phyloP scores from a whole-genome alignment of 495 filamentous ascomycete genomes.

The Xylaria telfairii region DNA sequence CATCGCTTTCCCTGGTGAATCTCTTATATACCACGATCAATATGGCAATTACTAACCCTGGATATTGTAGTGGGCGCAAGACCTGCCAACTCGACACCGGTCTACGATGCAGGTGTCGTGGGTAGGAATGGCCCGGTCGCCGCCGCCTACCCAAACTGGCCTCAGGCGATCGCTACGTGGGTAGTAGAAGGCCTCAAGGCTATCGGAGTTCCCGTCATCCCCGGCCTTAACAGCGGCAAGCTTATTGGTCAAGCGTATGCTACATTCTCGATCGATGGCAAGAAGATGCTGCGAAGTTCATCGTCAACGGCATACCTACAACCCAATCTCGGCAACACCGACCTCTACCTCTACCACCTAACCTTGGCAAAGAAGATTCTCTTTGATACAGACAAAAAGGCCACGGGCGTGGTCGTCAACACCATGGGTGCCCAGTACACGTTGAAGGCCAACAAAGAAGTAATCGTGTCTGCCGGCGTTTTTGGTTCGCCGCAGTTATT shows the following conservation, averaged over 20 bases:
- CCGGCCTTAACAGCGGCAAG: constrained; percentile 43
- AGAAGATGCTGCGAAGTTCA: constrained; percentile 32
- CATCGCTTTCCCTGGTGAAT: background rate
- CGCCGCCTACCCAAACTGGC: constrained; percentile 34
- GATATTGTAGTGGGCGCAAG: constrained; percentile 20
- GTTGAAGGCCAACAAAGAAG: constrained; percentile 48
- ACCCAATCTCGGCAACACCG: constrained; percentile 31
- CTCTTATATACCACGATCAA: background rate
- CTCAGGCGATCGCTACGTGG: constrained; percentile 41
- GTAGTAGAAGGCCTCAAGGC: constrained; percentile 40
- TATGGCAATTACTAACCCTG: background rate
- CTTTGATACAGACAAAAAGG: constrained; percentile 37
- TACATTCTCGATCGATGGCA: constrained; percentile 38
- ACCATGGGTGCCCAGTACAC: constrained; percentile 40
- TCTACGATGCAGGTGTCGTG: constrained; percentile 33
- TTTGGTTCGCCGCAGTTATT: constrained; percentile 55
- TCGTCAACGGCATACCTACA: constrained; percentile 35
- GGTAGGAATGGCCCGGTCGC: constrained; percentile 26
- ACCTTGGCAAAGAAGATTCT: constrained; percentile 47
- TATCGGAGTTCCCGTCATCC: constrained; percentile 41
- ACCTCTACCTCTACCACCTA: constrained; percentile 39
- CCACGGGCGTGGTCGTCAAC: constrained; percentile 44
- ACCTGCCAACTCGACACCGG: constrained; percentile 36
- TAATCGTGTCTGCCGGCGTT: constrained; percentile 54
- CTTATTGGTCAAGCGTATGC: constrained; percentile 40